Evolutionary conservation across 2,329 filamentous ascomycete genomes (phyloP), one percentile per base, ranked within the genome.

Genomic region (Talaromyces marneffei): DNA sequence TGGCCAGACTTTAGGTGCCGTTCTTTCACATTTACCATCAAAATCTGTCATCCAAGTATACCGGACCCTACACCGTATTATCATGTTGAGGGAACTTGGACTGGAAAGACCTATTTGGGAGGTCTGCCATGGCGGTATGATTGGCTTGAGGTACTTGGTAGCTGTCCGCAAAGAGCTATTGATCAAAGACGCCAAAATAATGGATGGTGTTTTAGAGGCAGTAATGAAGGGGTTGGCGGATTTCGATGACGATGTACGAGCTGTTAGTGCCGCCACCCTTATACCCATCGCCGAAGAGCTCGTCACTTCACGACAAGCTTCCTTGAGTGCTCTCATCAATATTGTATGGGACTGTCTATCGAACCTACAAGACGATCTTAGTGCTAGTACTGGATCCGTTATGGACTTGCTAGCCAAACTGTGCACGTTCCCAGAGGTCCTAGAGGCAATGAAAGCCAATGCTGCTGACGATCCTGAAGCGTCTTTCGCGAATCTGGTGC

Each of bases 321-420:
- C 91, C 46, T 82, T 99, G 33, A 87, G 92, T 64, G 83, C 84
- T 31, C 85, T 99, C 40, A 96, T 97, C 74, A 88, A 90, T 71
- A 96, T 97, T 62, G 92, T 99, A 29, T 99, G 94, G 94, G 90
- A 96, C 70, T 97, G 94, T 78, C 81, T 99, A 25, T 96, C 93
- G 3, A 95, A 96, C 72, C 81, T 99, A n/a, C 92, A 93, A 66
- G 94, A 99, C 72, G 94, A 99, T 71, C 82, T 99, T 18, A 97
- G 92, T 73, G 94, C 94, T 3, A 97, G 94, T 73, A 99, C 95
- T 9, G 94, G 94, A 53, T 95, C 92, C 61, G 96, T 99, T 59
- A 99, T 99, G 95, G 95, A 99, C 74, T 84, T 99, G 42, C 82
- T 99, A 18, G 94, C 95, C 14, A 97, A 94, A 63, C 85, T 99